Evolutionary conservation across 352 stramenopile genomes (phyloP), one percentile per base, ranked within the genome.

Genomic region (Pythium diclinum): DNA sequence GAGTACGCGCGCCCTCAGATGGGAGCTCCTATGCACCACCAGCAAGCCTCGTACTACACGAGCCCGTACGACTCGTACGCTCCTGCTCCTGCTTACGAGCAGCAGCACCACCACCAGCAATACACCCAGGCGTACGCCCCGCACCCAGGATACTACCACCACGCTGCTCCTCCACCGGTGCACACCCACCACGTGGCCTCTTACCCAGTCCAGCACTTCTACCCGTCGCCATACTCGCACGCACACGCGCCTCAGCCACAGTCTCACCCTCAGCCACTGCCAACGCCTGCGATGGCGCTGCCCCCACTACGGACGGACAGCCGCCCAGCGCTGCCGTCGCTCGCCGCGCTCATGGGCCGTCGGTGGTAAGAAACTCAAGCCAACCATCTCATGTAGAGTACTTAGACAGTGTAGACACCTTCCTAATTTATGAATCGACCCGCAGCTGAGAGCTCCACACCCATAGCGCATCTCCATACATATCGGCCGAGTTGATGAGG

Each of bases 231-330:
- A 23, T 59, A 68, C 36, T 8, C 30, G 6, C 34, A 57, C 6
- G 34, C 16, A 16, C 34, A 21, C 7, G 49, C 61, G 23, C 16
- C 9, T 14, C 47, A 47, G 38, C 19, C 38, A 9, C 40, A 25
- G n/a, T 9, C 44, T 28, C 25, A 28, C 25, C 25, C 25, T 28
- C 25, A 28, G 17, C 11, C 38, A 4, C 53, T 54, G 23, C 36
- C 46, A 33, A 19, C 44, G 14, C 28, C 40, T 2, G 47, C 51
- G 25, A 19, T 56, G 52, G 21, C 62, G 19, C 44, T 71, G 33
- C 65, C 65, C 21, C 65, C 65, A 47, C 59, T 71, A 30, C 65
- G 65, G 33, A 62, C 30, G 32, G 65, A 66, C 25, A 46, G 30
- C 25, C 58, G 59, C 13, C 65, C 44, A 19, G 44, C 42, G 33